Percentiles rank a stretch among this genome's conserved stretches.
Evolutionary conservation across 192 early-diverging fungal genomes (phyloP).

Genomic region (Backusella circina): DNA sequence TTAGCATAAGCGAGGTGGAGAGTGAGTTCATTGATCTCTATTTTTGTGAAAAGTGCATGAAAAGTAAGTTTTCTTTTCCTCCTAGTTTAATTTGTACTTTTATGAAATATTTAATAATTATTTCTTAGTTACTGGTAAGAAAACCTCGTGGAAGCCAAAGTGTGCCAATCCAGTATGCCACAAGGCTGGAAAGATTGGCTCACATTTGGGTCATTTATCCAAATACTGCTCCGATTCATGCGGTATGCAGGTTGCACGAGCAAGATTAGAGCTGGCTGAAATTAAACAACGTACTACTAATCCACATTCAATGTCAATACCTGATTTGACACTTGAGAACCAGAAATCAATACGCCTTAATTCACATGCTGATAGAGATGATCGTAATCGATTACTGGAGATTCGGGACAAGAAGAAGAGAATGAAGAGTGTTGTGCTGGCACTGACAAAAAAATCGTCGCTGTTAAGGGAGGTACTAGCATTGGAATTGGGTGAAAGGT

Average conservation of each 20-base stretch:
- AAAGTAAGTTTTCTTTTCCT: slow-evolving; percentile 33
- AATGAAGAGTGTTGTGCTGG: background rate
- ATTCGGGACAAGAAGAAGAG: slow-evolving; percentile 37
- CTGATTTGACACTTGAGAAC: slow-evolving; percentile 13
- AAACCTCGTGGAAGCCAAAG: slow-evolving; percentile 42
- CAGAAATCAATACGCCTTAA: slow-evolving; percentile 30
- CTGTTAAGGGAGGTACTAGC: slow-evolving; percentile 16
- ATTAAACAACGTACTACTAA: slow-evolving; percentile 16
- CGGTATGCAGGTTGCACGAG: slow-evolving; percentile 45
- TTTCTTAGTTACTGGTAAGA: slow-evolving; percentile 39
- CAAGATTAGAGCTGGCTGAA: slow-evolving; percentile 41
- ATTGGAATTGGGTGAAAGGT: slow-evolving; percentile 33
- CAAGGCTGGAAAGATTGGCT: slow-evolving; percentile 30
- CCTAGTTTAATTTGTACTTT: too few relatives aligned
- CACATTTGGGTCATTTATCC: slow-evolving; percentile 10
- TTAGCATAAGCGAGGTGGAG: slow-evolving; percentile 54
- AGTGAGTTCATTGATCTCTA: slow-evolving; percentile 58
- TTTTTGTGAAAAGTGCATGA: slow-evolving; percentile 56
- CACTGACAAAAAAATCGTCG: slow-evolving; percentile 4
- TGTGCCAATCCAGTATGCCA: slow-evolving; percentile 45
- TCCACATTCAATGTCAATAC: background rate
- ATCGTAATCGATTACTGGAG: slow-evolving; percentile 33
- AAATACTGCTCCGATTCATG: slow-evolving; percentile 55
- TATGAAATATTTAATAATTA: background rate
- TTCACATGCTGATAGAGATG: slow-evolving; percentile 43